phyloP scores from a whole-genome alignment of 202 grass and related monocot species.

The Panicum hallii region DNA sequence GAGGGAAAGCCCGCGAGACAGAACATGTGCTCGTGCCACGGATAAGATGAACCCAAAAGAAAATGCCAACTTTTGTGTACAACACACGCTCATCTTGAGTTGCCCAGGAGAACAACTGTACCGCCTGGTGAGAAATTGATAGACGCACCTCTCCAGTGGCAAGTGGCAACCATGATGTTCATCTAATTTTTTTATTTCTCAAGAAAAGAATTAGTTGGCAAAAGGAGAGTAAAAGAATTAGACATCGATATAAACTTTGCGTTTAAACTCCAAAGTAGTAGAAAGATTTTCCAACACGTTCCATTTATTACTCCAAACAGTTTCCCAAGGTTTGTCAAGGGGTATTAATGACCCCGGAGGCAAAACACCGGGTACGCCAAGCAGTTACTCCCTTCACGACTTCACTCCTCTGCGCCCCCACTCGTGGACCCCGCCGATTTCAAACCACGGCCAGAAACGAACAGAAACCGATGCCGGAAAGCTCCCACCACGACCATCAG shows the following conservation, averaged over 20 bases:
- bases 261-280: no score
- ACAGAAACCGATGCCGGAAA: constrained; percentile 47
- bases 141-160: neutral
- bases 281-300: neutral
- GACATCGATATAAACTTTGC: no score
- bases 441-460: constrained; percentile 57
- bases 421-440: constrained; percentile 37
- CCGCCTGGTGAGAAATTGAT: neutral
- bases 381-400: constrained; percentile 38
- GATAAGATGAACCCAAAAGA: no score
- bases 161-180: no score
- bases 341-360: neutral
- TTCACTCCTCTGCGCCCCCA: neutral
- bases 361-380: neutral
- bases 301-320: neutral
- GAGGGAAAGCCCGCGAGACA: no score
- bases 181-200: neutral
- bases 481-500: neutral
- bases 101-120: neutral
- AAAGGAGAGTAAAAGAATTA: neutral
- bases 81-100: neutral
- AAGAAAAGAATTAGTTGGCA: neutral
- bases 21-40: no score
- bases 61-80: no score
- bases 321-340: neutral